Conservation (phyloP, 2,329 filamentous ascomycete species). For the Annulohypoxylon truncatum region DNA sequence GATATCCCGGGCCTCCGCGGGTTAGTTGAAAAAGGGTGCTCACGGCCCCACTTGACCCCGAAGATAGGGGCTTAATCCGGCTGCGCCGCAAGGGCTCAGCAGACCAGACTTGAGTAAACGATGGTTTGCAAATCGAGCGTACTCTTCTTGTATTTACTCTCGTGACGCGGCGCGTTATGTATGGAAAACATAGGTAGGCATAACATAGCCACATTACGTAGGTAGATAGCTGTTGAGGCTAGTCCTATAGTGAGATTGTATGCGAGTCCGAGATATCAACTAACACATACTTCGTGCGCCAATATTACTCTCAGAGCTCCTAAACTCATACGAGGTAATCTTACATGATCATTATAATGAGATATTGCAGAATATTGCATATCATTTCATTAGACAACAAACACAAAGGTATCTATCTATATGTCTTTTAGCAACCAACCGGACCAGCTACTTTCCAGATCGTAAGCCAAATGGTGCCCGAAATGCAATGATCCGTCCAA, state of each 20-base stretch:
- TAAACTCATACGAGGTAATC: not conserved
- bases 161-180: not conserved
- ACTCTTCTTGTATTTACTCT: not conserved
- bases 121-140: not conserved
- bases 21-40: not conserved
- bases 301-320: not conserved
- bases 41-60: not conserved
- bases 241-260: not conserved
- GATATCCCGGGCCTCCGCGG: not conserved
- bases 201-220: not conserved
- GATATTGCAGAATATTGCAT: conserved; percentile 1
- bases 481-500: conserved; percentile 16
- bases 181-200: not conserved
- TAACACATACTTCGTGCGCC: not conserved
- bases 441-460: conserved; percentile 22
- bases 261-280: not conserved
- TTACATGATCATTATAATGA: not conserved
- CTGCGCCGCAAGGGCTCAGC: not conserved
- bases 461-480: conserved; percentile 18
- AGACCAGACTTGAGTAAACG: not conserved
- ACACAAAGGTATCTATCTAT: conserved; percentile 34
- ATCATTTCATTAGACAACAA: conserved; percentile 28
- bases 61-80: not conserved
- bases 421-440: conserved; percentile 12
- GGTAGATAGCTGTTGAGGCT: not conserved